Conservation (phyloP, 768 basidiomycete species). For the Trametes cinnabarina region DNA sequence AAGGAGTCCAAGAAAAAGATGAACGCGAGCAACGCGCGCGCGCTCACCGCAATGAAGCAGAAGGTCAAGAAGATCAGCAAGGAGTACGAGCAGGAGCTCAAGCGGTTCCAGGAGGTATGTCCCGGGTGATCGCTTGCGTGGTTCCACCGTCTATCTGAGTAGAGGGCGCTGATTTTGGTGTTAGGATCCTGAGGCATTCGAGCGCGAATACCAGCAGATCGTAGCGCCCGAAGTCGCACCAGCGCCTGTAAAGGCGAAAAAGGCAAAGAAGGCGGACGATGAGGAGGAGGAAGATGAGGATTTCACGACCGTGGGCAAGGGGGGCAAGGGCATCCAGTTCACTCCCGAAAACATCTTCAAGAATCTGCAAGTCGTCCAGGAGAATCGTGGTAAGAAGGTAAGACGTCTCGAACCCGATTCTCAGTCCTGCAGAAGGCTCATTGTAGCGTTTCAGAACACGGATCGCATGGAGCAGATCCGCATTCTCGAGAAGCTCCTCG, state of each 20-base stretch:
- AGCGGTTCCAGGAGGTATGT: slow-evolving; percentile 74
- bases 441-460: slow-evolving; percentile 69
- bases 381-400: slow-evolving; percentile 96
- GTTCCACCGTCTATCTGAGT: not conserved
- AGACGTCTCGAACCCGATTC: slow-evolving; percentile 17
- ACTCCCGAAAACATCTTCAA: slow-evolving; percentile 89
- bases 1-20: slow-evolving; percentile 95
- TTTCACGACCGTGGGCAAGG: slow-evolving; percentile 89
- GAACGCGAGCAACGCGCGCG: slow-evolving; percentile 91
- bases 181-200: slow-evolving; percentile 88
- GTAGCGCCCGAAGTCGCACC: slow-evolving; percentile 46
- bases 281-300: slow-evolving; percentile 50
- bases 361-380: slow-evolving; percentile 85
- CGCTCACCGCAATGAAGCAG: slow-evolving; percentile 96
- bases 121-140: not conserved
- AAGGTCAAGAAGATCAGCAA: slow-evolving; percentile 89
- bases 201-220: slow-evolving; percentile 64
- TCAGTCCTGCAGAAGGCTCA: not conserved
- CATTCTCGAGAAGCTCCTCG: slow-evolving; percentile 82
- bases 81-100: slow-evolving; percentile 82
- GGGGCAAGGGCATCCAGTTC: slow-evolving; percentile 79
- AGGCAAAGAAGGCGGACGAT: slow-evolving; percentile 39
- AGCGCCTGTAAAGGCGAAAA: slow-evolving; percentile 34
- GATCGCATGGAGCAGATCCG: slow-evolving; percentile 94
- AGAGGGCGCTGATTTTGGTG: not conserved